Base-by-base conservation (phyloP, 2,329 filamentous ascomycete species). In the Colletotrichum destructivum region DNA sequence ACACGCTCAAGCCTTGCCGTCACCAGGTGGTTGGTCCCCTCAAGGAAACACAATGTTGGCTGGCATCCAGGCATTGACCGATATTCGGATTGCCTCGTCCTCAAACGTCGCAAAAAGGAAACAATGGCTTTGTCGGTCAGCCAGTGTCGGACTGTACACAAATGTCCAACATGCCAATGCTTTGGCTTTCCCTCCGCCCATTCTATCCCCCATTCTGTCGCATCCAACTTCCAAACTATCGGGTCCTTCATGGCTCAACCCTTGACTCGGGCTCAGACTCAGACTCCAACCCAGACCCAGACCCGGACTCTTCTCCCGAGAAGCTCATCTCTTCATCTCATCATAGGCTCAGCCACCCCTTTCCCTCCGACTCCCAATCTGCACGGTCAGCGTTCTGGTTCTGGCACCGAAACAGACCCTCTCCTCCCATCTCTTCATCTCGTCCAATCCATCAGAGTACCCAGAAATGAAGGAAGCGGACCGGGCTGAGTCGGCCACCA, bases 331-430 rank as follows among this genome's bases (percentile, higher is more conserved):
- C 35, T 2, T 23, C 54, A 42, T 57, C 54, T 21, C 35, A 61
- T 64, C 69, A 66, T 51, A 57, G 52, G 44, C 69, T 72, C 66
- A 72, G 69, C 65, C 65, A 71, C 69, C 65, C 59, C 52, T 67
- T 52, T 64, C 31, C 35, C 51, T 16, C 51, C 51, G 31, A 31
- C 40, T 57, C 12, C n/a, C 40, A 47, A 55, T 51, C 65, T 63
- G 65, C 65, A 71, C 65, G 65, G 69, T 59, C 59, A 63, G 38
- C 57, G 52, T 47, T n/a, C 31, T 61, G 69, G 69, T 66, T 54
- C 65, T 61, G 54, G 52, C 62, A 35, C 46, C 38, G 54, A 51
- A 47, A 38, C 60, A 16, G 15, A 11, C 31, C 38, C 21, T 51
- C 35, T 38, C 4, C 18, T 52, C 47, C 47, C 47, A 42, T 69